A percentile compares a stretch with the other conserved stretches of the same genome.
phyloP scores from a whole-genome alignment of 441 rosid genomes.

The Populus hybrid region DNA sequence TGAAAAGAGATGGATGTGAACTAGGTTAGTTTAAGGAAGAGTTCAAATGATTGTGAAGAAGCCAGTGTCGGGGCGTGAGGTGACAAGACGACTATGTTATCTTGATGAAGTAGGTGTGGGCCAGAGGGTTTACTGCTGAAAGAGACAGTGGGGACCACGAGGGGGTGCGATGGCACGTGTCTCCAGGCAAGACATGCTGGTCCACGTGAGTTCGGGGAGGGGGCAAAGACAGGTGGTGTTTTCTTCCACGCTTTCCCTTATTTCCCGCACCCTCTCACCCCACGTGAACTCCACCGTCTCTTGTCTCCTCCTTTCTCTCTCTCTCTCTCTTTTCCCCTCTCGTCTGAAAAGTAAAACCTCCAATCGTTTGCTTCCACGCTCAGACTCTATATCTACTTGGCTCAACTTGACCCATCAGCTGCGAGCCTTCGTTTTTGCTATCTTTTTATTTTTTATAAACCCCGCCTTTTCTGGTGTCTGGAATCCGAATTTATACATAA shows the following conservation, averaged over 20 bases:
- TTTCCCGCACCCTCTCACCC: constrained; percentile 30
- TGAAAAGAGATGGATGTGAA: background rate
- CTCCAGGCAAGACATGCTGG: constrained; percentile 57
- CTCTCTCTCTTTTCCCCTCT: background rate
- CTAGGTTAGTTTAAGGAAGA: background rate
- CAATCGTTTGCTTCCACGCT: too few species aligned
- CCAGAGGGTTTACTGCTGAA: background rate
- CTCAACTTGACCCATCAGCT: background rate
- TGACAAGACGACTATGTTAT: constrained; percentile 47
- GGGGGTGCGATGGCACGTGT: constrained; percentile 48
- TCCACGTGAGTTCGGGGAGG: constrained; percentile 54
- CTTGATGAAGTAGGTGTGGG: constrained; percentile 18
- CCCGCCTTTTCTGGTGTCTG: background rate
- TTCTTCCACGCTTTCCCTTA: constrained; percentile 32
- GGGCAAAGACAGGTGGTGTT: constrained; percentile 5
- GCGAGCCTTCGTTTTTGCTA: background rate
- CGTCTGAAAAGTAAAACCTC: background rate
- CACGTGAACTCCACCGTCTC: constrained; percentile 55
- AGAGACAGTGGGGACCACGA: constrained; percentile 12
- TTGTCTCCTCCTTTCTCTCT: constrained; percentile 16
- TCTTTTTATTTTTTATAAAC: too few species aligned
- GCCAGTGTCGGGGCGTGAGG: constrained; percentile 53
- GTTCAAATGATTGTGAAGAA: constrained; percentile 60
- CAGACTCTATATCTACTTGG: background rate
- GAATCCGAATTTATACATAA: background rate